Conservation (phyloP, 768 basidiomycete genomes). For the Amanita polypyramis region DNA sequence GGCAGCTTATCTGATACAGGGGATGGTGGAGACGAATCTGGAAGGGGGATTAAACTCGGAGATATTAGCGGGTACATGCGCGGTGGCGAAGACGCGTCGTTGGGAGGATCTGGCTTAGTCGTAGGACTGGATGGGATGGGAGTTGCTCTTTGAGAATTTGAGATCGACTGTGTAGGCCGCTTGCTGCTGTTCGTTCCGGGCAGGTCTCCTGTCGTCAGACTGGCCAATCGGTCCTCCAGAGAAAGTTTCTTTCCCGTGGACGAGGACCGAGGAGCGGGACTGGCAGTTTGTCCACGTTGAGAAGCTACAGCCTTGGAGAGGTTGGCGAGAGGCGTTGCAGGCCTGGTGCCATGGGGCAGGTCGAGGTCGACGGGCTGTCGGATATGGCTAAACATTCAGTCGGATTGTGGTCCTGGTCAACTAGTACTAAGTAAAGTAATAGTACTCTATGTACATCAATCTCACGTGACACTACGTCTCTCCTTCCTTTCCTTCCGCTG, state of each 20-base stretch:
- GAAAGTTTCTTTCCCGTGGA: conserved; percentile 10
- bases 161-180: neutral
- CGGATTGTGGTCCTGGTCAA: too few relatives aligned
- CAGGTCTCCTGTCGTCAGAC: conserved; percentile 10
- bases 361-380: conserved; percentile 36
- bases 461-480: neutral
- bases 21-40: conserved; percentile 25
- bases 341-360: conserved; percentile 11
- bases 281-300: conserved; percentile 32
- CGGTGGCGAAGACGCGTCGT: neutral
- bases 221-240: conserved; percentile 7
- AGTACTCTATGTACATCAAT: neutral
- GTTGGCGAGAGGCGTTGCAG: conserved; percentile 18
- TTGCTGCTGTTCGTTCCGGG: neutral
- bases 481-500: conserved; percentile 9
- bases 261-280: conserved; percentile 19
- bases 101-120: too few relatives aligned
- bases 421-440: neutral
- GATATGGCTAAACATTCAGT: conserved; percentile 64
- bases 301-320: conserved; percentile 52
- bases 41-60: conserved; percentile 32
- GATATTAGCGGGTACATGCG: conserved; percentile 14
- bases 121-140: neutral
- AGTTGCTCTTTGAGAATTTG: neutral
- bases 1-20: conserved; percentile 9